Conservation (phyloP, 2,329 filamentous ascomycete species). For the Botrytis galanthina region DNA sequence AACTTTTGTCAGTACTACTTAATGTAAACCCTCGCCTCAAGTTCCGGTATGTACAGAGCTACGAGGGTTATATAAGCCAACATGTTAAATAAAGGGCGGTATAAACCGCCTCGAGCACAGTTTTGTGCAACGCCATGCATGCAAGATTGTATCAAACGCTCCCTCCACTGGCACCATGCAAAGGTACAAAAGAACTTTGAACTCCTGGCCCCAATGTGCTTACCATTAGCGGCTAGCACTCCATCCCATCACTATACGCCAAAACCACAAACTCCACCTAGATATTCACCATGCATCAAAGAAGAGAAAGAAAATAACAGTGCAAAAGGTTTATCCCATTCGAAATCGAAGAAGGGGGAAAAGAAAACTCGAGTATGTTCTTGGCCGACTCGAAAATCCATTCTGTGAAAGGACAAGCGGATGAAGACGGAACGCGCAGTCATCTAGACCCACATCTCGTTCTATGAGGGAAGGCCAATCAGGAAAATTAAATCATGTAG, state of each 20-base stretch:
- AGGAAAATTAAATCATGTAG: conserved; percentile 8
- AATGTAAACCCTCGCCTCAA: not conserved
- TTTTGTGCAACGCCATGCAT: not conserved
- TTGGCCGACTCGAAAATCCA: conserved; percentile 13
- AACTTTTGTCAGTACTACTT: conserved; percentile 2
- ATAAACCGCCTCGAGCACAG: not conserved
- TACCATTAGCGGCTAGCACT: conserved; percentile 16
- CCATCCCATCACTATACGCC: conserved; percentile 1
- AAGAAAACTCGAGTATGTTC: conserved; percentile 13
- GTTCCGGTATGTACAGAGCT: not conserved
- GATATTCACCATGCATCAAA: conserved; percentile 18
- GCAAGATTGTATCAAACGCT: not conserved
- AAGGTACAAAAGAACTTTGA: not conserved
- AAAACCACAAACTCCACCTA: conserved; percentile 7
- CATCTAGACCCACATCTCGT: conserved; percentile 18
- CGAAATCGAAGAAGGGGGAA: conserved; percentile 11
- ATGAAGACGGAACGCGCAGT: conserved; percentile 1
- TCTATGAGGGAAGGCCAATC: conserved; percentile 5
- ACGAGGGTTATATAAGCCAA: not conserved
- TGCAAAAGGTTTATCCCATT: conserved; percentile 8
- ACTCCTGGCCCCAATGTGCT: conserved; percentile 11
- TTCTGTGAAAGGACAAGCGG: conserved; percentile 15
- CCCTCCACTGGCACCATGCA: conserved; percentile 6
- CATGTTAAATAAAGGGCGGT: not conserved
- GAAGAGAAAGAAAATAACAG: not conserved